A percentile compares a stretch with the other conserved stretches of the same genome.
These are phyloP conservation scores for Scheffersomyces illinoinensis DNA, from an alignment of 1,139 yeast species.

Conservation along the genomic window DNA sequence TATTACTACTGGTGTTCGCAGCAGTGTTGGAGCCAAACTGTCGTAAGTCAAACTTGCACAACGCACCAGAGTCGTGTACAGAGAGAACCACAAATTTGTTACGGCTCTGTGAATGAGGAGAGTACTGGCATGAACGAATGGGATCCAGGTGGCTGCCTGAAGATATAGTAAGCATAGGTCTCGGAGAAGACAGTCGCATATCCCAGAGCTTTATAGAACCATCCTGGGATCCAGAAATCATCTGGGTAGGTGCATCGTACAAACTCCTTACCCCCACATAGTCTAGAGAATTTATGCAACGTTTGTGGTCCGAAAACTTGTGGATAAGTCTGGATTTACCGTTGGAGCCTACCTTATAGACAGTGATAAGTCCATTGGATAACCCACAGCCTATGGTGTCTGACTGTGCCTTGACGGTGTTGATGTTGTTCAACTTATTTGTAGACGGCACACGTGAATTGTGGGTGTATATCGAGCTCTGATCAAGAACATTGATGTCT, in stretches of 20 bases:
- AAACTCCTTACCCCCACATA: constrained; percentile 39
- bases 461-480: constrained; percentile 44
- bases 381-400: constrained; percentile 46
- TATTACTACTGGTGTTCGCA: constrained; percentile 11
- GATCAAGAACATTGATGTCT: constrained; percentile 48
- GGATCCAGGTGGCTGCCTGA: constrained; percentile 64
- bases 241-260: constrained; percentile 53
- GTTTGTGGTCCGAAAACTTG: constrained; percentile 66
- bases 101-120: constrained; percentile 44
- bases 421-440: constrained; percentile 41
- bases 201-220: constrained; percentile 92
- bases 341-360: constrained; percentile 33
- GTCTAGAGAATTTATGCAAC: constrained; percentile 81
- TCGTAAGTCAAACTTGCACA: constrained; percentile 83
- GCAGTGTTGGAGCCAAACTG: constrained; percentile 22
- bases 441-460: constrained; percentile 32
- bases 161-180: constrained; percentile 46
- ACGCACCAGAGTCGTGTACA: constrained; percentile 87
- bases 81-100: constrained; percentile 44
- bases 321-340: constrained; percentile 44
- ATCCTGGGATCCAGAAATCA: constrained; percentile 89
- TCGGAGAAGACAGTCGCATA: constrained; percentile 51
- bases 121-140: constrained; percentile 61
- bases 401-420: constrained; percentile 37
- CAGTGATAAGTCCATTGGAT: constrained; percentile 37